Evolutionary conservation across 768 basidiomycete species (phyloP), one percentile per base, ranked within the genome.

Genomic region (Naematelia encephala): DNA sequence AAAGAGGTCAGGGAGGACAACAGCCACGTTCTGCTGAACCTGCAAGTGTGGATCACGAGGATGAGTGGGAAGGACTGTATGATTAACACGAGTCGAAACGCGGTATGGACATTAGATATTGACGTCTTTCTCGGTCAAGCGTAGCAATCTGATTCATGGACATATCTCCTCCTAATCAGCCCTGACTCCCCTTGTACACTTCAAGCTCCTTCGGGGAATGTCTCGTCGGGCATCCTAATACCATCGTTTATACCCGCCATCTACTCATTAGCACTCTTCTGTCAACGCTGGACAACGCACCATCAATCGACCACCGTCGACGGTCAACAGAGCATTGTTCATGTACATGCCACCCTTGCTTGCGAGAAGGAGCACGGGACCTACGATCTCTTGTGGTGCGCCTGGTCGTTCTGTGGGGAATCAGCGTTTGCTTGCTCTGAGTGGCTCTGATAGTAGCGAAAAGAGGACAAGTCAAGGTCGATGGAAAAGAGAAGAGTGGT

Each of bases 1-100:
- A 4, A n/a, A 19, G 26, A 21, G 50, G 45, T 28, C 19, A 55
- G 54, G 21, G 14, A 23, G 14, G 56, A 12, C 54, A 61, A 47
- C 51, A 66, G 30, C n/a, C n/a, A n/a, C n/a, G n/a, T n/a, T n/a
- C n/a, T n/a, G n/a, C n/a, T n/a, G 48, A 48, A 27, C 61, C 50
- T 11, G 42, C 52, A 4, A 45, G 14, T 21, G 16, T 54, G 22
- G 59, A 62, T 13, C 66, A 65, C 28, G 68, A 70, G 29, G 73
- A 74, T 50, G 73, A 72, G 51, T 72, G 64, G 66, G 73, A 64
- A 27, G 70, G 68, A 5, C 46, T 74, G 54, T 74, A 74, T 56
- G 67, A 74, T 64, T 74, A 28, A 59, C 34, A 8, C 16, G 8
- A 39, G 8, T 16, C 34, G 8, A 8, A 39, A 8, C 8, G 34